Percentiles rank a stretch among this genome's conserved stretches.
These are phyloP conservation scores for Talaromyces sp. DNA, from an alignment of 2,329 filamentous ascomycete genomes.

Conservation along the genomic window DNA sequence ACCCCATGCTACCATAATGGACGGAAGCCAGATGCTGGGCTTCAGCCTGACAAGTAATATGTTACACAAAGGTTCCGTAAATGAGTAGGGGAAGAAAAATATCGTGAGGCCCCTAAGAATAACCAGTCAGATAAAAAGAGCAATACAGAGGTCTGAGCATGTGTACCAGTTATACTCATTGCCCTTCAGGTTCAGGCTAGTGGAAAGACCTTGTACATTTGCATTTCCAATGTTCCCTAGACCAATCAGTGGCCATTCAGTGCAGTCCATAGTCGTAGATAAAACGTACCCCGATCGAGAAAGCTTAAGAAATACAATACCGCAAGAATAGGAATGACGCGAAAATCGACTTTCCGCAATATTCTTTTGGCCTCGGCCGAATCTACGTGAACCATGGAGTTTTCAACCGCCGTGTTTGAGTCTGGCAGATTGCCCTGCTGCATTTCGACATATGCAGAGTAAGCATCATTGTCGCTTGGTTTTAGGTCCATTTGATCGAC, in stretches of 20 bases:
- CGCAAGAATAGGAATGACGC: conserved; percentile 34
- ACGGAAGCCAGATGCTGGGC: conserved; percentile 26
- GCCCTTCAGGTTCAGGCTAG: conserved; percentile 18
- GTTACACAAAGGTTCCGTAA: conserved; percentile 20
- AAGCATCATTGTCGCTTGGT: not conserved
- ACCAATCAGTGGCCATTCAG: not conserved
- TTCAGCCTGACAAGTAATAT: conserved; percentile 26
- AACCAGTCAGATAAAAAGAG: conserved; percentile 1
- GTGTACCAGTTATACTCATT: conserved; percentile 21
- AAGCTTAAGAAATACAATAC: conserved; percentile 34
- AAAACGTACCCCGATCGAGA: conserved; percentile 16
- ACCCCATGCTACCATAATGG: conserved; percentile 40
- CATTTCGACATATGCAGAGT: not conserved
- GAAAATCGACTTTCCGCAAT: conserved; percentile 19
- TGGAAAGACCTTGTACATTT: conserved; percentile 19
- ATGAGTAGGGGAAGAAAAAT: conserved; percentile 22
- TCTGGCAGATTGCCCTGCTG: not conserved
- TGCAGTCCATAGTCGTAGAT: not conserved
- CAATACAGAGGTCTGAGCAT: not conserved
- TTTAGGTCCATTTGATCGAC: not conserved
- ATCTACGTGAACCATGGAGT: not conserved
- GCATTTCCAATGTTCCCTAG: conserved; percentile 24
- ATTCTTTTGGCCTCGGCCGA: not conserved
- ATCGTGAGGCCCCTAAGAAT: conserved; percentile 15
- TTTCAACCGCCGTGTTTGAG: not conserved